Base-by-base conservation (phyloP, 352 stramenopile genomes). In the Phytophthora nicotianae region DNA sequence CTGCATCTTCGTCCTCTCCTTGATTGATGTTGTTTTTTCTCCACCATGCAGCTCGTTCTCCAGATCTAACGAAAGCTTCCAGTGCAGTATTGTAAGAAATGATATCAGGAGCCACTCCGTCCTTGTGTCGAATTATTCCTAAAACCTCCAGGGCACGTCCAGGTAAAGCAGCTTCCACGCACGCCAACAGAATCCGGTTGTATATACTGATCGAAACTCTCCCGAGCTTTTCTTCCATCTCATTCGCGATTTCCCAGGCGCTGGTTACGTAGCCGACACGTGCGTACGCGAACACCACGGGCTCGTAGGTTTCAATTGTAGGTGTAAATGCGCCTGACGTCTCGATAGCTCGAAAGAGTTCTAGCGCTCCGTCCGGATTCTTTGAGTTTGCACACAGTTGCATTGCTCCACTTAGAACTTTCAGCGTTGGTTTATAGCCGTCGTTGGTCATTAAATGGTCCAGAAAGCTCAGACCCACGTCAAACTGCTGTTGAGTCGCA, bases 71-170 rank as follows among this genome's bases (percentile, higher is more conserved):
- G 37, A 90, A 80, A 38, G 80, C 72, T 59, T 77, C 78, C 2
- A 93, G 33, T 5, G 81, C 62, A 16, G 69, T 82, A 41, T 91
- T 87, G 57, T 81, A 93, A 14, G 77, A 83, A 56, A 76, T 56
- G 0, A 75, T n/a, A 45, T 89, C 68, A 5, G 70, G 75, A 16
- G 41, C 21, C 17, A 82, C 27, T 7, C 59, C 62, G 20, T 56
- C 41, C 33, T 76, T 59, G 10, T 60, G 20, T 7, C 67, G 47
- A 35, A 90, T 81, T 47, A 79, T 69, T 13, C 48, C 23, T 16
- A 90, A 35, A 2, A 87, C 50, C 26, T 83, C 62, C 10, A 91
- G 35, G 2, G 80, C 82, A 26, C 56, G 65, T 23, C 72, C 50
- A 32, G 77, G 70, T 7, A 65, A 55, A n/a, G 49, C 70, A 26